These are phyloP conservation scores for Discostella pseudostelligera DNA, from an alignment of 108 stramenopile genomes.

Conservation along the genomic window DNA sequence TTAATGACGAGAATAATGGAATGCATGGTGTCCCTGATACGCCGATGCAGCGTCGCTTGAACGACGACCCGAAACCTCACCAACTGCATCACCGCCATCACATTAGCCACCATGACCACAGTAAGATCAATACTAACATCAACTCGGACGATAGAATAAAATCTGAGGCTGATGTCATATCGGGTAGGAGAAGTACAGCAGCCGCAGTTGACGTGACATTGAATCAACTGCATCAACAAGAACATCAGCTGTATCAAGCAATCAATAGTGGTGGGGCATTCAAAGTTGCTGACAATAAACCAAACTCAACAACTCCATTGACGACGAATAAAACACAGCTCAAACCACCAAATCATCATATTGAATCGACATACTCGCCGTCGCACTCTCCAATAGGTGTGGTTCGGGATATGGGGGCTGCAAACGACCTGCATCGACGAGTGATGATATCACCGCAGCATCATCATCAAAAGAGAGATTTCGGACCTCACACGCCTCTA, in stretches of 20 bases:
- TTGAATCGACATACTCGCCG: no score
- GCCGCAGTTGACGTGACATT: background rate
- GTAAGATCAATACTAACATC: background rate
- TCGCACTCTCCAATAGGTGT: no score
- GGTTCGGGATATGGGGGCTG: no score
- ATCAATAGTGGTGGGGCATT: background rate
- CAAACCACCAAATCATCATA: no score
- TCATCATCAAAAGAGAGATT: no score
- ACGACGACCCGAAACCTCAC: no score
- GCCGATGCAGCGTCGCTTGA: no score
- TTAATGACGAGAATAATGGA: no score
- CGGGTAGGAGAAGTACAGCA: conserved; percentile 19
- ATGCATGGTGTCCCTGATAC: no score
- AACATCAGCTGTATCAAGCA: background rate
- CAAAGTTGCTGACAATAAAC: background rate
- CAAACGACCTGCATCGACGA: no score
- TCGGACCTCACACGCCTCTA: no score
- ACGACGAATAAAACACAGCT: background rate
- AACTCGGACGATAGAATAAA: background rate
- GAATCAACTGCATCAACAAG: background rate
- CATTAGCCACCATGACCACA: background rate
- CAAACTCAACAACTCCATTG: background rate
- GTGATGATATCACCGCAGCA: no score
- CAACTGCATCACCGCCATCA: background rate
- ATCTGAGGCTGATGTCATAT: conserved; percentile 42